phyloP scores from a whole-genome alignment of 305 asterid genomes.

The Lippia alba region DNA sequence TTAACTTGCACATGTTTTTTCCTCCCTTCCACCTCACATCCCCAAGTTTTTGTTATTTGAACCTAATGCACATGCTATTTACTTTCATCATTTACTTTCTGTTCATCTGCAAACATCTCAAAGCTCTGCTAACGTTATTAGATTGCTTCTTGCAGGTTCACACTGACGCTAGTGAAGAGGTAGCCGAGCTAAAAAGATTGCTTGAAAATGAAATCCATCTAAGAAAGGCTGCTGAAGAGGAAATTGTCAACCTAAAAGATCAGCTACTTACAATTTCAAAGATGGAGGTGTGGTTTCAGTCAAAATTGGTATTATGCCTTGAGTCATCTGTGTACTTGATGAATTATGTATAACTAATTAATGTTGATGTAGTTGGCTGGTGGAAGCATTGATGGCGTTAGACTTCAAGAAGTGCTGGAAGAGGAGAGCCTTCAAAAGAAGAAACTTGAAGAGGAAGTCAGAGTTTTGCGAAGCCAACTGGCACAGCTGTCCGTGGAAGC shows the following conservation, averaged over 20 bases:
- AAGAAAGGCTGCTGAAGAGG: conserved; percentile 84
- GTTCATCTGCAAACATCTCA: conserved; percentile 27
- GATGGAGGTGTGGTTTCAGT: conserved; percentile 58
- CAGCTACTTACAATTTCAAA: conserved; percentile 57
- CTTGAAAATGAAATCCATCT: conserved; percentile 72
- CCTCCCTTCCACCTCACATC: neutral
- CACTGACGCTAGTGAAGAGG: conserved; percentile 52
- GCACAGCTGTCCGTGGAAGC: conserved; percentile 71
- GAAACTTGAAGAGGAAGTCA: conserved; percentile 95
- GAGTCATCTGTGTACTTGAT: conserved; percentile 29
- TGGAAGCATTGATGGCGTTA: conserved; percentile 57
- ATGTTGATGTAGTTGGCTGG: conserved; percentile 67
- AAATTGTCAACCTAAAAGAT: conserved; percentile 59
- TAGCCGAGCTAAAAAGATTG: conserved; percentile 62
- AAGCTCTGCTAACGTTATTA: conserved; percentile 32
- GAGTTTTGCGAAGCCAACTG: conserved; percentile 72
- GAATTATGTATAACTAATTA: conserved; percentile 40
- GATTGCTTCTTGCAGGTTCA: conserved; percentile 50
- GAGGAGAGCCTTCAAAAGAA: conserved; percentile 82
- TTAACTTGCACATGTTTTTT: conserved; percentile 2
- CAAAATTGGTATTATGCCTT: conserved; percentile 21
- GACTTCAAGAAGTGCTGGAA: conserved; percentile 76
- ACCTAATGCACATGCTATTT: conserved; percentile 15
- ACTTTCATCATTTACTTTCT: conserved; percentile 14
- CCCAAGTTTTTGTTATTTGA: neutral